A percentile compares a stretch with the other conserved stretches of the same genome.
phyloP scores from a whole-genome alignment of 2,329 filamentous ascomycete genomes.

The Pseudogymnoascus sp. region DNA sequence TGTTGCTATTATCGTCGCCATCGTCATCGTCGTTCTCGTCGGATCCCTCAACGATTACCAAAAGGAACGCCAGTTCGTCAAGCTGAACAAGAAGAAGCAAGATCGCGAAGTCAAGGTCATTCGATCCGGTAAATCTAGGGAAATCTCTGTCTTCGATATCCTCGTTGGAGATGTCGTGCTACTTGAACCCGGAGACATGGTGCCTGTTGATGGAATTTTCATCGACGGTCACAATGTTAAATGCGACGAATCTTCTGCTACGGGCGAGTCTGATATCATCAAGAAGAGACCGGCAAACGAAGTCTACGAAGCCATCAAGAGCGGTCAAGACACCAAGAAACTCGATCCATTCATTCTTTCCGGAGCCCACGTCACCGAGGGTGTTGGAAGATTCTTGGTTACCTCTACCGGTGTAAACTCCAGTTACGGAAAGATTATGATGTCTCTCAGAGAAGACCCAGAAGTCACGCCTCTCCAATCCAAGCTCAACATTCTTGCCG shows the following conservation, averaged over 20 bases:
- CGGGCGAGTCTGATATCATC: conserved; percentile 66
- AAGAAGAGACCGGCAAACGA: conserved; percentile 58
- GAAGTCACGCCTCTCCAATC: conserved; percentile 72
- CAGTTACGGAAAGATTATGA: conserved; percentile 67
- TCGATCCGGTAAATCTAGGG: conserved; percentile 62
- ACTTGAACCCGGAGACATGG: conserved; percentile 64
- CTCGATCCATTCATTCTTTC: conserved; percentile 75
- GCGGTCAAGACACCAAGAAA: conserved; percentile 47
- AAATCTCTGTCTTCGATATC: conserved; percentile 63
- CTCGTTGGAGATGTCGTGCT: conserved; percentile 67
- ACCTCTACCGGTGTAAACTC: conserved; percentile 67
- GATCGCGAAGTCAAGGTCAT: conserved; percentile 65
- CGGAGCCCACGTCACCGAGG: conserved; percentile 68
- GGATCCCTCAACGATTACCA: conserved; percentile 77
- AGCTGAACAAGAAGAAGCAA: conserved; percentile 72
- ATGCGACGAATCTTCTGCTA: conserved; percentile 67
- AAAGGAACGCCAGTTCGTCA: conserved; percentile 72
- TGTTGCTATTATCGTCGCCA: conserved; percentile 69
- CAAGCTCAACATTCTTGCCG: conserved; percentile 68
- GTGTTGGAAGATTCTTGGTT: conserved; percentile 67
- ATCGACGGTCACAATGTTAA: conserved; percentile 57
- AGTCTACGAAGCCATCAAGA: conserved; percentile 54
- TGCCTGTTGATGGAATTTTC: conserved; percentile 64
- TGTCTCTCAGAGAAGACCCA: conserved; percentile 67
- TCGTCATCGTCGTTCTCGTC: conserved; percentile 65